A percentile compares a stretch with the other conserved stretches of the same genome.
These are phyloP conservation scores for Sclerotinia borealis DNA, from an alignment of 2,329 filamentous ascomycete genomes.

Conservation along the genomic window DNA sequence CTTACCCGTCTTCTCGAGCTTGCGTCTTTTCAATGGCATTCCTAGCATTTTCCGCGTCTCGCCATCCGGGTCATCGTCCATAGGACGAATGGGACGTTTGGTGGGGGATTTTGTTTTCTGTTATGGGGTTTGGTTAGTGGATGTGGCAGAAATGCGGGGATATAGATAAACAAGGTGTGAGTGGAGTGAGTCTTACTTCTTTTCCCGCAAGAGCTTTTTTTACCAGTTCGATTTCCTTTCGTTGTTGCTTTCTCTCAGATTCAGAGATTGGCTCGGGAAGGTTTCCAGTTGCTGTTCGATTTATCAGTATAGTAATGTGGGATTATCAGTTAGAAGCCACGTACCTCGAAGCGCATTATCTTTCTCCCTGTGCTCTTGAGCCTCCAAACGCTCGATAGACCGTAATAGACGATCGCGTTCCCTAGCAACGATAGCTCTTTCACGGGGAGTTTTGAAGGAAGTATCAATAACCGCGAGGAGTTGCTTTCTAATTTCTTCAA, in stretches of 20 bases:
- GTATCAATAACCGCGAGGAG: neutral
- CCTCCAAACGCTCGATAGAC: slow-evolving; percentile 13
- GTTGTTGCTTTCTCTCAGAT: slow-evolving; percentile 13
- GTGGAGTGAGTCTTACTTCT: neutral
- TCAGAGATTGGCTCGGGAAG: slow-evolving; percentile 16
- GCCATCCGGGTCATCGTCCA: slow-evolving; percentile 5
- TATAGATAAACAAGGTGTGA: neutral
- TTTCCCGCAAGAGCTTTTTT: slow-evolving; percentile 10
- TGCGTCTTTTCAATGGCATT: slow-evolving; percentile 1
- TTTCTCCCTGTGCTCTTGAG: neutral
- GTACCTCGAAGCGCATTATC: slow-evolving; percentile 12
- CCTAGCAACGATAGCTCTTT: neutral
- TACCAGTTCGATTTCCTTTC: neutral
- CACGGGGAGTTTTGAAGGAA: neutral
- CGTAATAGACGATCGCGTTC: neutral
- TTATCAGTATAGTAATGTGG: neutral
- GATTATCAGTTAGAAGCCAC: neutral
- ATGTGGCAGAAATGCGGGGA: neutral
- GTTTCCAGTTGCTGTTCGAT: neutral
- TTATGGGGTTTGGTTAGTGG: neutral
- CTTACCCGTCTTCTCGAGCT: slow-evolving; percentile 1
- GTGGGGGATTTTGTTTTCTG: neutral
- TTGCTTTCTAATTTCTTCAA: slow-evolving; percentile 1
- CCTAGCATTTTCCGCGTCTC: slow-evolving; percentile 7
- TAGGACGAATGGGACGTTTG: neutral